Evolutionary conservation across 1,284 basidiomycete genomes (phyloP).

Genomic region (Tausonia pullulans): DNA sequence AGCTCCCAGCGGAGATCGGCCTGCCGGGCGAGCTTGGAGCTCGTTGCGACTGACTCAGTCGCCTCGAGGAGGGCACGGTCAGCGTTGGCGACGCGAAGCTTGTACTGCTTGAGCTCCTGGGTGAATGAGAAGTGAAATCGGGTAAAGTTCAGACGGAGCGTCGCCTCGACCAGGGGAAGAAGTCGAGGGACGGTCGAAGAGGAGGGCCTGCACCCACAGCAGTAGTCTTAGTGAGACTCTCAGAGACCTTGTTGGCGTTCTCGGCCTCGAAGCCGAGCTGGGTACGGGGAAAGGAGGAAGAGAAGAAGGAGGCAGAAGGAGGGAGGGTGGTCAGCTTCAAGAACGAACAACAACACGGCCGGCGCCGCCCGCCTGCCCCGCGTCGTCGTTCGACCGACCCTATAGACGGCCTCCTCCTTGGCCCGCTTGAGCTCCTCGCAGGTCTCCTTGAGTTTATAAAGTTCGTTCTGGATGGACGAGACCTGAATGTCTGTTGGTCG

Average conservation of each 20-base stretch:
- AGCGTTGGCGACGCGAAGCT: slow-evolving; percentile 28
- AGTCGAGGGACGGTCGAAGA: not conserved
- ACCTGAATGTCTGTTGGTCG: slow-evolving; percentile 25
- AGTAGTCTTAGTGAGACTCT: not conserved
- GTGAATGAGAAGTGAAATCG: no score
- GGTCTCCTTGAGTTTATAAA: slow-evolving; percentile 25
- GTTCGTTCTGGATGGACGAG: slow-evolving; percentile 28
- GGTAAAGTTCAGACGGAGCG: not conserved
- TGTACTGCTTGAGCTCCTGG: slow-evolving; percentile 15
- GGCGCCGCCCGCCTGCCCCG: no score
- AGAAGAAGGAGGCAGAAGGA: no score
- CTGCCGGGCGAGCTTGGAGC: slow-evolving; percentile 27
- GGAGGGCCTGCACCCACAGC: not conserved
- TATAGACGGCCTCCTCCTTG: slow-evolving; percentile 27
- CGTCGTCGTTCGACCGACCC: slow-evolving; percentile 19
- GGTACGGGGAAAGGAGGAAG: no score
- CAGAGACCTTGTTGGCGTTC: not conserved
- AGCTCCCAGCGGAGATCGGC: slow-evolving; percentile 20
- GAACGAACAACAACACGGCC: not conserved
- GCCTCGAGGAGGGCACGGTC: slow-evolving; percentile 24
- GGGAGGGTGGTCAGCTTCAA: not conserved
- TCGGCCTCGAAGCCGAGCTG: not conserved
- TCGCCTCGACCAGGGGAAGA: not conserved
- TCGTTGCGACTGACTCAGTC: slow-evolving; percentile 22
- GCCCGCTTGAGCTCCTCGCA: slow-evolving; percentile 22